Conservation (phyloP, 2,329 filamentous ascomycete genomes). For the Clarireedia sp. region DNA sequence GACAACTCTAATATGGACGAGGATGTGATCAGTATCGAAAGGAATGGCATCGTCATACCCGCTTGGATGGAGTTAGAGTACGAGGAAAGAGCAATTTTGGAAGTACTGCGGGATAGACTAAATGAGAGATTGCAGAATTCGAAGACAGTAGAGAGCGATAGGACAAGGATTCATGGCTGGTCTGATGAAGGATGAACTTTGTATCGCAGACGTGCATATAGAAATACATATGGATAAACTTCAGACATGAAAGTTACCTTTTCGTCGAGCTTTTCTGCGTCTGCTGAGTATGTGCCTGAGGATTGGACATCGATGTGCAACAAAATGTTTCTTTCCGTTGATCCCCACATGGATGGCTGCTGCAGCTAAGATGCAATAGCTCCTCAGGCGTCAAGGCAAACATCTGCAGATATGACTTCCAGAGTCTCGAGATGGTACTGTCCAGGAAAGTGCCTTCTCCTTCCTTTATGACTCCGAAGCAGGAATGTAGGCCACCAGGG, state of each 20-base stretch:
- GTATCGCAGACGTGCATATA: no score
- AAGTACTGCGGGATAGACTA: conserved; percentile 16
- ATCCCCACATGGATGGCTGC: neutral
- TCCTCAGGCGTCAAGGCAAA: neutral
- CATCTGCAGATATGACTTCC: neutral
- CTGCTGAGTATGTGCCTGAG: neutral
- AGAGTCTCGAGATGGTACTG: neutral
- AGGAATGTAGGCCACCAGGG: conserved; percentile 56
- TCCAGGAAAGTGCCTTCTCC: neutral
- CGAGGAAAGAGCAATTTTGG: conserved; percentile 19
- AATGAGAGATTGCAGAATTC: neutral
- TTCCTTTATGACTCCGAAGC: conserved; percentile 6
- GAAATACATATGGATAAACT: no score
- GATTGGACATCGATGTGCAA: conserved; percentile 3
- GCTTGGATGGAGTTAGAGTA: conserved; percentile 17
- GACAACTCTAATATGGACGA: neutral
- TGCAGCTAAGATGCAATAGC: neutral
- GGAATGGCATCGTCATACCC: conserved; percentile 14
- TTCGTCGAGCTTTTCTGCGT: neutral
- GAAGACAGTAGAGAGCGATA: conserved; percentile 1
- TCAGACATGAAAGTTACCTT: neutral
- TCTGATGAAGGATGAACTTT: neutral
- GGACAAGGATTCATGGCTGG: neutral
- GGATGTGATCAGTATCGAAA: conserved; percentile 13
- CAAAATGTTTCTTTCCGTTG: conserved; percentile 1